Base-by-base conservation (phyloP, 225 moss, liverwort and hornwort genomes). In the Polytrichum formosum region DNA sequence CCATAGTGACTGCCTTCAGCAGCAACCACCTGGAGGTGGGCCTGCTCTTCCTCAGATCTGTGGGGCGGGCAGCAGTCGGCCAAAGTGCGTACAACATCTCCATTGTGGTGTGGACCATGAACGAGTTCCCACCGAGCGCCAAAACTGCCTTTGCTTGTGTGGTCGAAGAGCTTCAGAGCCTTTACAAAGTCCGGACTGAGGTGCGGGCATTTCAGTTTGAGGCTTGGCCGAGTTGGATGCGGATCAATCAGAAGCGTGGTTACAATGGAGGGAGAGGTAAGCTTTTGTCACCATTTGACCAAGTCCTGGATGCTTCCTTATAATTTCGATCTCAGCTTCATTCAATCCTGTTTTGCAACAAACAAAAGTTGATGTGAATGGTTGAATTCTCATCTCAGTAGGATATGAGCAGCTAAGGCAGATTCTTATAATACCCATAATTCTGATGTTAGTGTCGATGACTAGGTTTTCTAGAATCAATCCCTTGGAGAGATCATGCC, bases 211-310 rank as follows among this genome's bases (percentile, higher is more conserved):
- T 87, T 54, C 79, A 85, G 64, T 89, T 89, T 76, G 35, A 61
- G 2, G 79, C 78, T 0, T 79, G 87, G 77, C 91, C 93, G 0
- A 7, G 75, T 7, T 93, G 93, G 93, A 91, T 91, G 89, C 77
- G 71, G 63, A 91, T 91, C 74, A 79, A 93, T 28, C 91, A 89
- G 72, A 75, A 63, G 55, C 72, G 78, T 35, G 84, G 88, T 3
- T 90, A 92, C 78, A 84, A 86, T 1, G 92, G 92, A 26, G 92
- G 92, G 25, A 77, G 85, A 81, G 85, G 85, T 76, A 29, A 63
- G 63, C 1, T 28, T 46, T 46, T 16, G 46, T 46, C 46, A 46
- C 13, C 46, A 46, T 46, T 46, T 46, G 46, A 10, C 37, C 37
- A 37, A 37, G 9, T 37, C 13, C 46, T 64, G 27, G 17, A 26